phyloP scores from a whole-genome alignment of 2,329 filamentous ascomycete genomes.

The Tolypocladium tundrense region DNA sequence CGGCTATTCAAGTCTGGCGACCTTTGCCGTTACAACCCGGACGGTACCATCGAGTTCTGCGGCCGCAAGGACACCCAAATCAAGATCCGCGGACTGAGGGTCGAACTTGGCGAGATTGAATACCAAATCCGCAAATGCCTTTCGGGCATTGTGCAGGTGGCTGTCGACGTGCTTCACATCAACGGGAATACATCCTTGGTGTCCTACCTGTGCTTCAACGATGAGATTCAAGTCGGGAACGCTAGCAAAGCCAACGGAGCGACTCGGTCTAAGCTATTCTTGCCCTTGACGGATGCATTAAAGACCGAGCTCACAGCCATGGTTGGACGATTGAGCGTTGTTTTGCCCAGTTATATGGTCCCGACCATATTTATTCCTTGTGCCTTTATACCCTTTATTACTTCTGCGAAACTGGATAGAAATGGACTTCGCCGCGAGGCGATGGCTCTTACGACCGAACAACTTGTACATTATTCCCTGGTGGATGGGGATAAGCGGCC shows the following conservation, averaged over 20 bases:
- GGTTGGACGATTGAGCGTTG: not conserved
- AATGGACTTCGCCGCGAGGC: not conserved
- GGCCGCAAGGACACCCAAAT: constrained; percentile 14
- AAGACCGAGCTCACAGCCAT: not conserved
- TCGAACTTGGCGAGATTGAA: not conserved
- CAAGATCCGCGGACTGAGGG: constrained; percentile 16
- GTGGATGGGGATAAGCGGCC: too few species aligned
- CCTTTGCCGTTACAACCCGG: constrained; percentile 17
- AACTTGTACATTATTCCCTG: too few species aligned
- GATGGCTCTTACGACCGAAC: too few species aligned
- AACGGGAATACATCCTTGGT: too few species aligned
- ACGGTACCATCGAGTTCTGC: constrained; percentile 8
- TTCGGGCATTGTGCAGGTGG: not conserved
- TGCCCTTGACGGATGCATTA: not conserved
- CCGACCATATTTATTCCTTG: constrained; percentile 3
- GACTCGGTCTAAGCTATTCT: too few species aligned
- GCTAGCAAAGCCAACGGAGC: too few species aligned
- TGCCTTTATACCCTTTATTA: constrained; percentile 2
- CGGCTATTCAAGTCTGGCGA: constrained; percentile 9
- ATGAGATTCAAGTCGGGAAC: too few species aligned
- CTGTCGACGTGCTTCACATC: not conserved
- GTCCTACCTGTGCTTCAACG: too few species aligned
- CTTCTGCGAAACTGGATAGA: constrained; percentile 3
- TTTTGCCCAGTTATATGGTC: constrained; percentile 2
- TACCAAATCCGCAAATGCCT: not conserved